These are phyloP conservation scores for Suhomyces bribrorum DNA, from an alignment of 1,139 yeast genomes.

Conservation along the genomic window DNA sequence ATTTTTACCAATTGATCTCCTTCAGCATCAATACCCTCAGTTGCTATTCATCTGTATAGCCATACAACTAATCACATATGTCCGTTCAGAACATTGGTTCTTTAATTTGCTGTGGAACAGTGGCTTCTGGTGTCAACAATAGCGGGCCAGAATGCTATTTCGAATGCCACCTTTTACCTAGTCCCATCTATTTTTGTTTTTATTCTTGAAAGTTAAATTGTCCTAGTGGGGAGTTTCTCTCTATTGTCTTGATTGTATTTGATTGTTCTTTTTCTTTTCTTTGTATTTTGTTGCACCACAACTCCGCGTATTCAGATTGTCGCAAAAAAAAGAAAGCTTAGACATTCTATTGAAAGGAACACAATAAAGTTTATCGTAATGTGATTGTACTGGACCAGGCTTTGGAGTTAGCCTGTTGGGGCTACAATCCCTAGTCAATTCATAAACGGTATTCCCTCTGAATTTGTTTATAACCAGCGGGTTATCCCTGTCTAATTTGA, in stretches of 20 bases:
- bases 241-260: conserved; percentile 2
- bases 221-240: conserved; percentile 1
- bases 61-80: no score
- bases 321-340: conserved; percentile 3
- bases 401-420: background rate
- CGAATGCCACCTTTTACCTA: background rate
- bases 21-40: background rate
- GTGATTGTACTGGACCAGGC: conserved; percentile 4
- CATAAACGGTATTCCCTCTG: conserved; percentile 1
- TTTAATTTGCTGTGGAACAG: background rate
- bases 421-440: conserved; percentile 7
- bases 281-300: background rate
- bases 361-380: conserved; percentile 8
- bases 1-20: no score
- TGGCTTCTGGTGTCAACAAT: conserved; percentile 2
- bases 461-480: conserved; percentile 11
- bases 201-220: conserved; percentile 1
- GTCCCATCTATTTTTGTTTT: conserved; percentile 1
- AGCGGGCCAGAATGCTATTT: background rate
- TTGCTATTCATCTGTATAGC: background rate
- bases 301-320: conserved; percentile 6
- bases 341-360: background rate
- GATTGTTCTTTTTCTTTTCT: conserved; percentile 1
- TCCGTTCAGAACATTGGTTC: no score
- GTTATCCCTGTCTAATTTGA: conserved; percentile 1